Conservation (phyloP, 345 rosid species). For the Hibiscus syriacus region DNA sequence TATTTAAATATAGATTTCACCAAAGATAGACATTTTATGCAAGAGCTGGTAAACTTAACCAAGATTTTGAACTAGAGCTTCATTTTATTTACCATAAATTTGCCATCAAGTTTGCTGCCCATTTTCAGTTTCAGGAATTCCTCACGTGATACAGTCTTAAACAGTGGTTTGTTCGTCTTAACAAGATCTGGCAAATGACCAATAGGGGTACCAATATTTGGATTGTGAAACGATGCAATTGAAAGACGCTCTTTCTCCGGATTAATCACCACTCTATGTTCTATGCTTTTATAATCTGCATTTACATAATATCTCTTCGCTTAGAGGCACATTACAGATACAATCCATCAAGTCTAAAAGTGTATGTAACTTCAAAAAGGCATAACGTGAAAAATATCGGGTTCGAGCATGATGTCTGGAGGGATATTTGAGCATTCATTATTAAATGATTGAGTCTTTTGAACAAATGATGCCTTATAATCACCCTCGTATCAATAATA, state of each 20-base stretch:
- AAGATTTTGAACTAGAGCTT: slow-evolving; percentile 1
- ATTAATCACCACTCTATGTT: slow-evolving; percentile 9
- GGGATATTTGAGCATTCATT: no score
- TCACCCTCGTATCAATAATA: no score
- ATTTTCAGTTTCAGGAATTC: slow-evolving; percentile 10
- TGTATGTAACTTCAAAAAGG: neutral
- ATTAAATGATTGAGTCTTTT: no score
- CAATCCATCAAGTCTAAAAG: neutral
- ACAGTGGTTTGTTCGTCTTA: neutral
- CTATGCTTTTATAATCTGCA: slow-evolving; percentile 11
- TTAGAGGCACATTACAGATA: neutral
- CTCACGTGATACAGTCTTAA: slow-evolving; percentile 10
- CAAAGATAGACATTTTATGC: no score
- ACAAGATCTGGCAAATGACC: slow-evolving; percentile 26
- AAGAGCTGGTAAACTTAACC: neutral
- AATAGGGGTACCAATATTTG: slow-evolving; percentile 10
- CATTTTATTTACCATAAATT: slow-evolving; percentile 18
- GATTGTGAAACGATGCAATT: slow-evolving; percentile 18
- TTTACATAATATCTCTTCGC: neutral
- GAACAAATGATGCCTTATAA: no score
- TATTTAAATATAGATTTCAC: no score
- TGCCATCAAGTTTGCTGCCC: slow-evolving; percentile 29
- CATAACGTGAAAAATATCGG: no score
- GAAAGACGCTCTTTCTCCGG: neutral
- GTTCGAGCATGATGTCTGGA: no score